These are phyloP conservation scores for Anisodus tanguticus DNA, from an alignment of 257 asterid genomes.

Conservation along the genomic window DNA sequence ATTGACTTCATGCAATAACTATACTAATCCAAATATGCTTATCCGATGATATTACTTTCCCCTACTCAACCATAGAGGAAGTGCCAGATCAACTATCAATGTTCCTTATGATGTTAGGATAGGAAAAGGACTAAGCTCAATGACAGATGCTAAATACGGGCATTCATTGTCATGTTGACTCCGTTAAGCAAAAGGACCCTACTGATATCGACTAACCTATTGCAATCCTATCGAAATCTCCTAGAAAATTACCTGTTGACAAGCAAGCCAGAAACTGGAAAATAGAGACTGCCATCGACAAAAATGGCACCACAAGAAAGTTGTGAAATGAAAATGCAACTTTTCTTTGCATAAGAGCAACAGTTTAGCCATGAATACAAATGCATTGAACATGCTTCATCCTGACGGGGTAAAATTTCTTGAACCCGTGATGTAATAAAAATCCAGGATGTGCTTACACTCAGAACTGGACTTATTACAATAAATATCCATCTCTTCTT, in stretches of 20 bases:
- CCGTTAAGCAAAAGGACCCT: background rate
- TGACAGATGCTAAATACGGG: background rate
- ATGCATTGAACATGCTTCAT: background rate
- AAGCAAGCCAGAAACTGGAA: background rate
- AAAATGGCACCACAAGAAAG: background rate
- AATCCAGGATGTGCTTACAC: background rate
- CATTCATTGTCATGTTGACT: background rate
- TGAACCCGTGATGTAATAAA: background rate
- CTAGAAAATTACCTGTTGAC: background rate
- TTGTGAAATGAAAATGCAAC: background rate
- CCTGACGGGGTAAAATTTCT: background rate
- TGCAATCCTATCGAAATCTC: background rate
- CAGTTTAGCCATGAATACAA: background rate
- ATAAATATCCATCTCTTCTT: background rate
- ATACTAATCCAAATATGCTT: no score
- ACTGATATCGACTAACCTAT: background rate
- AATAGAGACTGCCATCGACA: background rate
- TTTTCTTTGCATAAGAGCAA: background rate
- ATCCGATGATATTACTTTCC: no score
- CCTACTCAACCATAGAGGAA: no score
- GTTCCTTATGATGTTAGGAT: no score
- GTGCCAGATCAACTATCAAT: no score
- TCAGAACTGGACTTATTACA: background rate
- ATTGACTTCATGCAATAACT: no score
- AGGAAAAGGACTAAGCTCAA: background rate